These are phyloP conservation scores for Papilionanthe hybrid DNA, from an alignment of 116 monocot genomes.

Conservation along the genomic window DNA sequence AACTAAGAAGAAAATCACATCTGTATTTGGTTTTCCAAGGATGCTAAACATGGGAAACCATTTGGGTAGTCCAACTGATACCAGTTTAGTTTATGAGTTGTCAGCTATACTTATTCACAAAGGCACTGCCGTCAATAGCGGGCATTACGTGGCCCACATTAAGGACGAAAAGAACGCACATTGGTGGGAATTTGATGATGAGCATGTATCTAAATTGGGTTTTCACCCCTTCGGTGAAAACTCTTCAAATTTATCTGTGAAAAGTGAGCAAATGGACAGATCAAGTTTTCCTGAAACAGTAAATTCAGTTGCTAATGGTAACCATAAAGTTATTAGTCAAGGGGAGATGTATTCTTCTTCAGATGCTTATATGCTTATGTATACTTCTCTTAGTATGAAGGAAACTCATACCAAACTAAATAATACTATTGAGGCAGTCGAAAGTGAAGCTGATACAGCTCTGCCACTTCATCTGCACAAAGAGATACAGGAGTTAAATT, in stretches of 20 bases:
- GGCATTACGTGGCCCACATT: slow-evolving; percentile 97
- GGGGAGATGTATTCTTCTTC: slow-evolving; percentile 77
- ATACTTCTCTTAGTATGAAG: slow-evolving; percentile 32
- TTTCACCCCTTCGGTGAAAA: slow-evolving; percentile 70
- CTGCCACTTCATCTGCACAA: slow-evolving; percentile 62
- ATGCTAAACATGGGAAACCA: slow-evolving; percentile 60
- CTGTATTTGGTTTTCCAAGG: slow-evolving; percentile 80
- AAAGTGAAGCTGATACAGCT: slow-evolving; percentile 14
- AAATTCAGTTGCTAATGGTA: slow-evolving; percentile 36
- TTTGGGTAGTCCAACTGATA: slow-evolving; percentile 28
- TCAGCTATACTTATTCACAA: slow-evolving; percentile 99
- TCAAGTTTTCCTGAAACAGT: slow-evolving; percentile 9
- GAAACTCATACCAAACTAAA: slow-evolving; percentile 7
- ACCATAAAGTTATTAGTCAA: slow-evolving; percentile 12
- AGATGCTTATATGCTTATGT: slow-evolving; percentile 99
- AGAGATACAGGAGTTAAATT: slow-evolving; percentile 63
- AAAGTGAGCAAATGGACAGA: slow-evolving; percentile 20
- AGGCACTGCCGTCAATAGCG: slow-evolving; percentile 84
- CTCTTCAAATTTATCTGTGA: slow-evolving; percentile 21
- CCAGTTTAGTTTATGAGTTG: slow-evolving; percentile 68
- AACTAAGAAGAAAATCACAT: slow-evolving; percentile 92
- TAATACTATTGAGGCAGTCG: slow-evolving; percentile 1
- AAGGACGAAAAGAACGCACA: slow-evolving; percentile 74
- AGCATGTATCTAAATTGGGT: slow-evolving; percentile 78
- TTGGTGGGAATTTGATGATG: slow-evolving; percentile 99